Evolutionary conservation across 2,329 filamentous ascomycete species (phyloP), one percentile per base, ranked within the genome.

Genomic region (Blastomyces silverae): DNA sequence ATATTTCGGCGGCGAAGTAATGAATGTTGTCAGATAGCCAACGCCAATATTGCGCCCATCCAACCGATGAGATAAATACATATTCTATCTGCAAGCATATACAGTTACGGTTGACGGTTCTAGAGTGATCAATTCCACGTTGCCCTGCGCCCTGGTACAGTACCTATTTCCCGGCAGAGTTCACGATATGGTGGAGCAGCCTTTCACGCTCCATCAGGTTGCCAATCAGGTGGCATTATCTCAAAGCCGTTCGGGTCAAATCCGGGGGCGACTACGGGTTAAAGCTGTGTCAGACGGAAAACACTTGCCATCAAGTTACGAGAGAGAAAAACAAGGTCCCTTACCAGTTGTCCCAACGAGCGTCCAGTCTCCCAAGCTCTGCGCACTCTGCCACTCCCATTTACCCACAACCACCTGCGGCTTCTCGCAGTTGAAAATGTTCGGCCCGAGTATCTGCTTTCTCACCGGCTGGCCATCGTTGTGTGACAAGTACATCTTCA

Each of bases 261-360:
- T 53, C 50, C 50, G 2, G 50, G 50, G 25, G 50, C 50, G 22
- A 53, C 50, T 53, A n/a, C n/a, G n/a, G n/a, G n/a, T n/a, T n/a
- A 17, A 8, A 8, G 22, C 13, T 17, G 7, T 53, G 50, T 53
- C 11, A 53, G 50, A 28, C 13, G 31, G 44, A 31, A 22, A 13
- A 17, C 15, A 31, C 25, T 53, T 53, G 22, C 8, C 50, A 53
- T 31, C 50, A 31, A 28, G 50, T 39, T 6, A 53, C 50, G 25
- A 31, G 50, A 31, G 50, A 31, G 25, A 11, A 6, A 13, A 39
- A 8, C 37, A 39, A 17, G 11, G 15, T 13, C 17, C 13, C 50
- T 53, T 53, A 53, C 50, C 50, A 28, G 50, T 53, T 31, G 50
- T 53, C 50, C 50, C 50, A 7, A 53, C 50, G 17, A 53, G 50